Conservation (phyloP, 139 green algal species). For the Spirogloea muscicola region DNA sequence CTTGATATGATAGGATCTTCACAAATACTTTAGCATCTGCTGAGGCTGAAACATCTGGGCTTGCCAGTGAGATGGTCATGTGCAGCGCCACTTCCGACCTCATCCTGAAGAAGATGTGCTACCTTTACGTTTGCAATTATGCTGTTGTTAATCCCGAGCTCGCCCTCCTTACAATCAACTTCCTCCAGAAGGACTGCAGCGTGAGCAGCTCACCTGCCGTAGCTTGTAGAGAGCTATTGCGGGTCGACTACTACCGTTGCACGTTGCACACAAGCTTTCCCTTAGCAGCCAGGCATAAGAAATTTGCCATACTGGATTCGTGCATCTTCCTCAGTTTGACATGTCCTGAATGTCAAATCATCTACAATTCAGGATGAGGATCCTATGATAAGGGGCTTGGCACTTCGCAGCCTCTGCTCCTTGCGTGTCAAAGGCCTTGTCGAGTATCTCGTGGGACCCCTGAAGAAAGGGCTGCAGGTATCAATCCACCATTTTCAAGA, state of each 20-base stretch:
- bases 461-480: constrained; percentile 25
- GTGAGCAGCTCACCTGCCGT: too few species aligned
- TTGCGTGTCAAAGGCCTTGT: constrained; percentile 87
- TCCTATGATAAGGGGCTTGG: constrained; percentile 87
- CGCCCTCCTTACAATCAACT: constrained; percentile 80
- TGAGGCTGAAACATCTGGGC: too few species aligned
- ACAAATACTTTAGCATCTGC: too few species aligned
- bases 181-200: constrained; percentile 63
- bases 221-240: too few species aligned
- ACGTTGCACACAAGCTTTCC: too few species aligned
- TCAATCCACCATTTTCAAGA: too few species aligned
- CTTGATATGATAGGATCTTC: too few species aligned
- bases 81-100: constrained; percentile 66
- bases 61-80: constrained; percentile 54
- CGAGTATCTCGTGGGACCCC: constrained; percentile 81
- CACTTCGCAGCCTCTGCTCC: constrained; percentile 82
- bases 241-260: too few species aligned
- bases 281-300: too few species aligned
- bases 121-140: constrained; percentile 65
- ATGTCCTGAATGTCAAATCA: too few species aligned
- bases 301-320: too few species aligned
- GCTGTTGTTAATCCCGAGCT: constrained; percentile 66
- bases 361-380: constrained; percentile 87
- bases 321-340: too few species aligned
- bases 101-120: constrained; percentile 96